Evolutionary conservation across 1,284 basidiomycete species (phyloP).

Genomic region (Salmacisia buchloeana): DNA sequence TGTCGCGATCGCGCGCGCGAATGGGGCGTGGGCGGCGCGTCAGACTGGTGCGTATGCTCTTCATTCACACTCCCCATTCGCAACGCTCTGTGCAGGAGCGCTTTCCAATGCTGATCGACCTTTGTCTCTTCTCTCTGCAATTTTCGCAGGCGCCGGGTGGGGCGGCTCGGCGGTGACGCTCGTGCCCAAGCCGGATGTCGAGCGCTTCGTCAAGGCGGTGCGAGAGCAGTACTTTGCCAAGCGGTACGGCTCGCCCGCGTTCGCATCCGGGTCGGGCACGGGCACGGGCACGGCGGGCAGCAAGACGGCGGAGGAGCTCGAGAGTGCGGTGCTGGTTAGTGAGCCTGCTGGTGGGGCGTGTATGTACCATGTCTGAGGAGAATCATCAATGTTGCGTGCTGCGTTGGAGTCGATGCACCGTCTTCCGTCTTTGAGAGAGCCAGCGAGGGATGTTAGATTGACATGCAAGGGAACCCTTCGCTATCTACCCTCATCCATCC

Average conservation of each 20-base stretch:
- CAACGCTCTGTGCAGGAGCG: background rate
- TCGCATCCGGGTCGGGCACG: background rate
- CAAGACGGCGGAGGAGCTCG: conserved; percentile 25
- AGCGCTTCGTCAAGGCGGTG: conserved; percentile 30
- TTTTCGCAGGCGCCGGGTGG: conserved; percentile 37
- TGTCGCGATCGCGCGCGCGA: conserved; percentile 33
- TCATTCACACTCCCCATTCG: background rate
- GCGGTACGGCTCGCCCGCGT: conserved; percentile 18
- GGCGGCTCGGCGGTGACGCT: conserved; percentile 46
- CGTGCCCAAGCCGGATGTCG: conserved; percentile 35
- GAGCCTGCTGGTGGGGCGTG: conserved; percentile 46
- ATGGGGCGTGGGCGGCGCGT: conserved; percentile 40
- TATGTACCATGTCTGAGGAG: conserved; percentile 13
- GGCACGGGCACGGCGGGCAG: no score
- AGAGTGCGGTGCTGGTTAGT: conserved; percentile 40
- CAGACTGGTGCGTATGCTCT: conserved; percentile 30
- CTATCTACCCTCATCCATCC: no score
- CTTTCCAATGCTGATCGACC: background rate
- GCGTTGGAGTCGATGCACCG: no score
- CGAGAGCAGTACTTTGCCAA: conserved; percentile 28
- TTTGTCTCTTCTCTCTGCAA: no score
- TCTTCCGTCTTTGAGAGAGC: no score
- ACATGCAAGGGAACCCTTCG: no score
- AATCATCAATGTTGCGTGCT: no score
- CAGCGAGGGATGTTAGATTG: no score